Evolutionary conservation across 2,329 filamentous ascomycete genomes (phyloP).

Genomic region (Verticillium nonalfalfae): DNA sequence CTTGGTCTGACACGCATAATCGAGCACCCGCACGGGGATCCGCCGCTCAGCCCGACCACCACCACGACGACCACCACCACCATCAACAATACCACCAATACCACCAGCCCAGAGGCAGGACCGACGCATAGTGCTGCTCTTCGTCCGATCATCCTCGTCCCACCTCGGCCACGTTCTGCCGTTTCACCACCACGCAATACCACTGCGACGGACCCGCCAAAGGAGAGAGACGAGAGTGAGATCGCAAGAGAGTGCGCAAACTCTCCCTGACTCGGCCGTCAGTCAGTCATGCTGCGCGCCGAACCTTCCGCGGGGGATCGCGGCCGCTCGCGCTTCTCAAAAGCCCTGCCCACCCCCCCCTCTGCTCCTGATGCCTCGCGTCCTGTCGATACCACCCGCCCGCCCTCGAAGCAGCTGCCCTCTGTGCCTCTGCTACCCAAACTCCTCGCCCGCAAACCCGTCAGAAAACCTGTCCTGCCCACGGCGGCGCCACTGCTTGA

Average conservation of each 20-base stretch:
- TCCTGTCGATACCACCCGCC: slow-evolving; percentile 1
- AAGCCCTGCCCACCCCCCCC: slow-evolving; percentile 48
- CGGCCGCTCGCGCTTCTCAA: slow-evolving; percentile 46
- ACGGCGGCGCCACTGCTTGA: background rate
- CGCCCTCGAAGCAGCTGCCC: slow-evolving; percentile 10
- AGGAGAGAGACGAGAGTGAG: background rate
- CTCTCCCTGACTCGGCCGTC: background rate
- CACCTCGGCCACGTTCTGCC: background rate
- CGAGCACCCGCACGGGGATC: background rate
- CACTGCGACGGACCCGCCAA: background rate
- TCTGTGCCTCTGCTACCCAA: slow-evolving; percentile 9
- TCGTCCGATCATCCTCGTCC: slow-evolving; percentile 1
- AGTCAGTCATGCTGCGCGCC: slow-evolving; percentile 2
- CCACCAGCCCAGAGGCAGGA: background rate
- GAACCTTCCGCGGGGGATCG: background rate
- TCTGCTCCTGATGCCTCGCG: slow-evolving; percentile 12
- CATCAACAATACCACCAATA: too few relatives aligned
- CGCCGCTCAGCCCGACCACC: background rate
- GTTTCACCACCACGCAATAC: background rate
- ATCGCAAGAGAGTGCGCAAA: background rate
- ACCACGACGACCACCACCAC: background rate
- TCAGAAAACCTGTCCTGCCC: slow-evolving; percentile 1
- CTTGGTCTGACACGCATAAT: background rate
- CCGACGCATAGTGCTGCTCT: background rate
- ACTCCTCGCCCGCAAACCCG: background rate